A percentile compares a stretch with the other conserved stretches of the same genome.
Evolutionary conservation across 495 filamentous ascomycete species (phyloP).

Genomic region (Rusavskia elegans): DNA sequence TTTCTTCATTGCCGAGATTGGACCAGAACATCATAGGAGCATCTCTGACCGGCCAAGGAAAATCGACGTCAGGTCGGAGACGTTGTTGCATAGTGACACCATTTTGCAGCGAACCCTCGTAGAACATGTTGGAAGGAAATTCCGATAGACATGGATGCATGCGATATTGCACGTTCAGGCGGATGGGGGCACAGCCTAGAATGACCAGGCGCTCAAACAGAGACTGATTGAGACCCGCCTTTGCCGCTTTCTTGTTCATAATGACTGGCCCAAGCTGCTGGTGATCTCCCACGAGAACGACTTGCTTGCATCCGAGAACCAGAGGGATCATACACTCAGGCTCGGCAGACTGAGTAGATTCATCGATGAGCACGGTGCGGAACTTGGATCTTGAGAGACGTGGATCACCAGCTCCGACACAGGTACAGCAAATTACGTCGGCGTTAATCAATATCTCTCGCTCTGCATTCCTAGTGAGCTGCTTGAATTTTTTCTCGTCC

Average conservation of each 20-base stretch:
- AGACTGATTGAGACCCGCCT: constrained; percentile 92
- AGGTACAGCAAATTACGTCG: constrained; percentile 98
- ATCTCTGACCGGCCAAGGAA: constrained; percentile 91
- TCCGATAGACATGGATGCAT: constrained; percentile 98
- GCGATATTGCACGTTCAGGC: constrained; percentile 93
- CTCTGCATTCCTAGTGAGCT: constrained; percentile 82
- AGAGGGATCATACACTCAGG: constrained; percentile 99
- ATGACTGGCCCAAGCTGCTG: constrained; percentile 97
- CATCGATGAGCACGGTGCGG: constrained; percentile 92
- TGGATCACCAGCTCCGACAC: constrained; percentile 93
- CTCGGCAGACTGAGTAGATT: constrained; percentile 97
- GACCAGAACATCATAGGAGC: constrained; percentile 99
- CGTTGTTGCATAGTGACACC: constrained; percentile 83
- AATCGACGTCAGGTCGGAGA: constrained; percentile 86
- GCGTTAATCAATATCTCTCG: constrained; percentile 91
- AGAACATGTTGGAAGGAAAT: constrained; percentile 99
- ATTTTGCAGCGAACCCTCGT: constrained; percentile 94
- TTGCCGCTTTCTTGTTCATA: constrained; percentile 99
- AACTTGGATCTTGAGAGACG: constrained; percentile 94
- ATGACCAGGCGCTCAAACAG: constrained; percentile 95
- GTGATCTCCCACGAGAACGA: constrained; percentile 94
- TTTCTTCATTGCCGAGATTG: constrained; percentile 93
- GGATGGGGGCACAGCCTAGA: constrained; percentile 79
- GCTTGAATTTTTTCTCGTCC: constrained; percentile 97
- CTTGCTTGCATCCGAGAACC: constrained; percentile 95